phyloP scores from a whole-genome alignment of 768 basidiomycete species.

The Lentinula guzmanii region DNA sequence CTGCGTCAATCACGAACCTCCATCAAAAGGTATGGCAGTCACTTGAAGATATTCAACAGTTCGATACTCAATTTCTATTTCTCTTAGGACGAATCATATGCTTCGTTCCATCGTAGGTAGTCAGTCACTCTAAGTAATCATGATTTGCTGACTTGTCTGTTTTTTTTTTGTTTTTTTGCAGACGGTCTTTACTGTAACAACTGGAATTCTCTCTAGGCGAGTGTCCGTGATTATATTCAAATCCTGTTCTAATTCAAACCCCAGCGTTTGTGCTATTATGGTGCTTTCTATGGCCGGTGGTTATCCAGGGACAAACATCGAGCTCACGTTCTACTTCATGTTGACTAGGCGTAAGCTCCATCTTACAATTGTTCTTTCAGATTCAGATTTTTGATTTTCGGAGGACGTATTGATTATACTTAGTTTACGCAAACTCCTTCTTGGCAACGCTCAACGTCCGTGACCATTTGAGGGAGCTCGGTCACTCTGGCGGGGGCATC shows the following conservation, averaged over 20 bases:
- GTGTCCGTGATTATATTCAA: background rate
- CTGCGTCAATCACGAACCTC: background rate
- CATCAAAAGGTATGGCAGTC: background rate
- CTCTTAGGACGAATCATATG: constrained; percentile 2
- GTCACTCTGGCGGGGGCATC: background rate
- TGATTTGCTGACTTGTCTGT: background rate
- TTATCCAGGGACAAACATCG: constrained; percentile 5
- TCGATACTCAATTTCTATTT: background rate
- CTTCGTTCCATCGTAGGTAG: constrained; percentile 1
- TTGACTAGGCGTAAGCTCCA: constrained; percentile 1
- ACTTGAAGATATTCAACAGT: background rate
- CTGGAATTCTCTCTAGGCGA: constrained; percentile 6
- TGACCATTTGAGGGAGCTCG: constrained; percentile 1
- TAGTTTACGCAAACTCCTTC: constrained; percentile 2
- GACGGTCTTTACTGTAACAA: constrained; percentile 5
- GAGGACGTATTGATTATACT: background rate
- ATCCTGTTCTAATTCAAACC: background rate
- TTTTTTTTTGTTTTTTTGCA: background rate
- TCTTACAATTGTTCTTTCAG: background rate
- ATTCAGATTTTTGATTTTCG: background rate
- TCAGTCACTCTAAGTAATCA: background rate
- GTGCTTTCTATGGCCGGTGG: constrained; percentile 5
- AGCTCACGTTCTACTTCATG: constrained; percentile 5
- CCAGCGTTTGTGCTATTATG: constrained; percentile 4
- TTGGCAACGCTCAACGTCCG: constrained; percentile 5